Percentiles rank a stretch among this genome's conserved stretches.
These are phyloP conservation scores for Sclerotinia borealis DNA, from an alignment of 2,329 filamentous ascomycete species.

Conservation along the genomic window DNA sequence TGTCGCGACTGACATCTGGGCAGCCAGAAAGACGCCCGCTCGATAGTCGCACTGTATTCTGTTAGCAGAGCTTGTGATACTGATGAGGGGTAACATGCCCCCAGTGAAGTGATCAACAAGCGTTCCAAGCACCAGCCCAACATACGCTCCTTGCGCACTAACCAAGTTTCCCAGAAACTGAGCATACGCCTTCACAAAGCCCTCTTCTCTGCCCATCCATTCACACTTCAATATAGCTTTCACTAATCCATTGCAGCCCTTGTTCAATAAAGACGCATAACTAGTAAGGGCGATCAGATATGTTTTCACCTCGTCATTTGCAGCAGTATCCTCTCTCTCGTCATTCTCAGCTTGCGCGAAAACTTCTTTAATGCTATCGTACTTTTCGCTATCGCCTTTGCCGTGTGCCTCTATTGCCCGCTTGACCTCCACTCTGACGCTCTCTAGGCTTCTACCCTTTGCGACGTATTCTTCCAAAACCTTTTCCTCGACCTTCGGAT, in stretches of 20 bases:
- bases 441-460: conserved; percentile 25
- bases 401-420: conserved; percentile 47
- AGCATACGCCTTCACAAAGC: conserved; percentile 61
- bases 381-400: conserved; percentile 52
- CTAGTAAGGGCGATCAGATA: conserved; percentile 59
- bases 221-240: conserved; percentile 53
- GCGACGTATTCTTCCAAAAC: conserved; percentile 28
- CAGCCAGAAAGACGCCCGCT: conserved; percentile 37
- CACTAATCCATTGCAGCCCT: conserved; percentile 53
- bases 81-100: conserved; percentile 31
- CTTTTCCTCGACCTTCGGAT: conserved; percentile 31
- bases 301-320: conserved; percentile 41
- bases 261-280: conserved; percentile 54
- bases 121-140: conserved; percentile 69
- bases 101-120: conserved; percentile 71
- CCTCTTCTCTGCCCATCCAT: conserved; percentile 59
- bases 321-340: conserved; percentile 20
- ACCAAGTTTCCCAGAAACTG: conserved; percentile 66
- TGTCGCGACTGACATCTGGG: conserved; percentile 54
- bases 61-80: conserved; percentile 35
- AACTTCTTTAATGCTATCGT: conserved; percentile 54
- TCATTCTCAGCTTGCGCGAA: conserved; percentile 34
- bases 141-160: conserved; percentile 75
- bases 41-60: conserved; percentile 33
- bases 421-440: conserved; percentile 30